These are phyloP conservation scores for Arachis hypogaea DNA, from an alignment of 306 rosid species.

Conservation along the genomic window DNA sequence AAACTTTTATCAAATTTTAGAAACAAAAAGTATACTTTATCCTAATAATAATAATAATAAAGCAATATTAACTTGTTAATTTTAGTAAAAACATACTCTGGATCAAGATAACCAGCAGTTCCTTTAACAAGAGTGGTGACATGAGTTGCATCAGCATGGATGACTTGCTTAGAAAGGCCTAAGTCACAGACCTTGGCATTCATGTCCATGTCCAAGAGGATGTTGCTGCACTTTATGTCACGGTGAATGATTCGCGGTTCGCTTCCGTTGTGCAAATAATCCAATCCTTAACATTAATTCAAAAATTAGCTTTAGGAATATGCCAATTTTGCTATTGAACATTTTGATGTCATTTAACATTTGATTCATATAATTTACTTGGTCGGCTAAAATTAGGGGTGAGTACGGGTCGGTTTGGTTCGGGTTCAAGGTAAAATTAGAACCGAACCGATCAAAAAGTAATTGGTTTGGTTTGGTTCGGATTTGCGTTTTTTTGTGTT, in stretches of 20 bases:
- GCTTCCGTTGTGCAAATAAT: slow-evolving; percentile 88
- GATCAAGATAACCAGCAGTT: slow-evolving; percentile 95
- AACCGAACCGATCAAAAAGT: too few relatives aligned
- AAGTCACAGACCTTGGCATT: slow-evolving; percentile 93
- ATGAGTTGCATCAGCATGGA: slow-evolving; percentile 79
- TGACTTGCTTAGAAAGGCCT: slow-evolving; percentile 88
- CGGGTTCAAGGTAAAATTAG: too few relatives aligned
- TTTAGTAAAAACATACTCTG: slow-evolving; percentile 64
- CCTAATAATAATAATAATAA: too few relatives aligned
- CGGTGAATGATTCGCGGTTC: slow-evolving; percentile 95
- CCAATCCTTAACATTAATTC: slow-evolving; percentile 59
- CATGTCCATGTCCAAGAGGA: slow-evolving; percentile 85
- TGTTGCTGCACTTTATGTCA: slow-evolving; percentile 90
- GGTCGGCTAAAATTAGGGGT: too few relatives aligned
- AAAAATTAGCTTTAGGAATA: slow-evolving; percentile 32
- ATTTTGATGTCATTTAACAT: too few relatives aligned
- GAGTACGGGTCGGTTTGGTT: too few relatives aligned
- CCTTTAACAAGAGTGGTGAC: slow-evolving; percentile 96
- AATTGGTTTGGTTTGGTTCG: too few relatives aligned
- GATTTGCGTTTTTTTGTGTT: too few relatives aligned
- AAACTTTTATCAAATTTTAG: too few relatives aligned
- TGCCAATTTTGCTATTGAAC: background rate
- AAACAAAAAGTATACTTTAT: too few relatives aligned
- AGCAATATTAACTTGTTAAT: background rate
- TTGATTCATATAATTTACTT: too few relatives aligned